Evolutionary conservation across 192 early-diverging fungal genomes (phyloP), one percentile per base, ranked within the genome.

Genomic region (Dispira simplex): DNA sequence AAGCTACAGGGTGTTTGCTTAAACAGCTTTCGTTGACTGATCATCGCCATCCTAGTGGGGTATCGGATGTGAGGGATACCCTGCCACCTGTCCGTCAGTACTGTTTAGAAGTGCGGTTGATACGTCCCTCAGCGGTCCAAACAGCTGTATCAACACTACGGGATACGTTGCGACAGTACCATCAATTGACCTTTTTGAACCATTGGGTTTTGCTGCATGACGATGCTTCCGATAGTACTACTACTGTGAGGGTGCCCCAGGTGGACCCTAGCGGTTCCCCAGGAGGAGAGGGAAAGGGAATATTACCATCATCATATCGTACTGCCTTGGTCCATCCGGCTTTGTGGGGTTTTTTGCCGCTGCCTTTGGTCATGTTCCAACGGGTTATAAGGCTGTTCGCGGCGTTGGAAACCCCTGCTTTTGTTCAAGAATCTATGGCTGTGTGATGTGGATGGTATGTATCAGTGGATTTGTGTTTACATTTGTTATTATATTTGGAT

Each of bases 311-410:
- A 26, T 26, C 8, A 23, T 20, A 58, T 26, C 18, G 21, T 27
- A 18, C 26, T 0, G 1, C 10, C 10, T 20, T 62, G 59, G 59
- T 62, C 18, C 44, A 43, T 16, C 16, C 59, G 43, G 11, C 18
- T 6, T 45, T 46, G 20, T 62, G 59, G 59, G 44, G 43, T 14
- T 62, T 45, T 39, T 11, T 62, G 11, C 59, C 59, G 0, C 44
- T 62, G 59, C 59, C 59, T 10, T 5, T 62, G 23, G 59, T 44
- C 13, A 62, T 62, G 44, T 20, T 62, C 44, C 59, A 62, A 21
- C 59, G 59, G 39, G 32, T 62, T 62, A 13, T 46, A 20, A n/a
- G 44, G 0, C 11, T 45, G 28, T 62, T 62, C 45, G 44, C 16
- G 9, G 12, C 23, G 14, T 45, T 62, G 59, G 59, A 62, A 39